Base-by-base conservation (phyloP, 352 stramenopile species). In the Phytophthora chlamydospora region DNA sequence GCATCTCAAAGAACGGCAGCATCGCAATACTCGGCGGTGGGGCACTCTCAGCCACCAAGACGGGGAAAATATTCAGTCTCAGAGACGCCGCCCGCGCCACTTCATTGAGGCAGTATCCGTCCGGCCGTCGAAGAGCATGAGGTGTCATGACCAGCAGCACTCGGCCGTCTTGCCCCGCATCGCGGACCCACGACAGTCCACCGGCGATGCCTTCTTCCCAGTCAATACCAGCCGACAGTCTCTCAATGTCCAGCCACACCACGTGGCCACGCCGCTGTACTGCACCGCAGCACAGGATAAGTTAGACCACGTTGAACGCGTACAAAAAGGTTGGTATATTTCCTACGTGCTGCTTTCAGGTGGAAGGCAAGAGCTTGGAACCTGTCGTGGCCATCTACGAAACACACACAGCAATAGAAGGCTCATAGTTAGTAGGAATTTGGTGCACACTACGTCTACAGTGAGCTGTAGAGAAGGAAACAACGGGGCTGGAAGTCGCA, bases 91-190 rank as follows among this genome's bases (percentile, higher is more conserved):
- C 83, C 34, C 81, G 78, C 8, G 83, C 79, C 14, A 92, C 84
- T 66, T 92, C 83, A 58, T 92, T 92, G 51, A 92, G 76, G 33
- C 83, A 92, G 59, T 91, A 92, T 21, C 83, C 83, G 57, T 92
- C 81, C 0, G 83, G 83, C 2, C 83, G 71, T 11, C 83, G 79
- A 43, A 92, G 71, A 6, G 83, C 83, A 53, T 92, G 83, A 21
- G 83, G 83, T 35, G 83, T 92, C 83, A 92, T 92, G 60, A 92
- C 61, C 58, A 92, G 67, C 47, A 92, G 62, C 35, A 92, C 81
- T 44, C 83, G 80, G 17, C 83, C 83, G 47, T 92, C 78, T 48
- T 84, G 58, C 51, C 87, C 77, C 6, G 81, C 83, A 27, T 92
- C 81, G 17, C 88, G 85, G 24, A 89, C 79, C 77, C 81, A 88